Evolutionary conservation across 768 basidiomycete genomes (phyloP).

Genomic region (Leccinum truebloodii): DNA sequence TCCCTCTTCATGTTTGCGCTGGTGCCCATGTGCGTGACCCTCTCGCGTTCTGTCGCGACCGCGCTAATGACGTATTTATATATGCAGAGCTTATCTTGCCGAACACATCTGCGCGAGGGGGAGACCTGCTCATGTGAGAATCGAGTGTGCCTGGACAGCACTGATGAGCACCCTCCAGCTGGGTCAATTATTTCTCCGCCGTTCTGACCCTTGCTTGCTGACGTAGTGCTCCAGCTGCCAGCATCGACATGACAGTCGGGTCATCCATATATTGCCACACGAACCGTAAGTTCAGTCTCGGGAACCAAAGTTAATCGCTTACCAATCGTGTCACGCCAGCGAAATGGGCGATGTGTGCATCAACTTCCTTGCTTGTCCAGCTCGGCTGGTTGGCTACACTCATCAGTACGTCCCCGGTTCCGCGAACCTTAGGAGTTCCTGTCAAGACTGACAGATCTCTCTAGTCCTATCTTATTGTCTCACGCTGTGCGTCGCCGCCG

Average conservation of each 20-base stretch:
- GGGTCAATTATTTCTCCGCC: constrained; percentile 13
- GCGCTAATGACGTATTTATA: not conserved
- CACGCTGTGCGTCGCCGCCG: constrained; percentile 45
- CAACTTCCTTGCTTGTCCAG: constrained; percentile 48
- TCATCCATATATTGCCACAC: constrained; percentile 38
- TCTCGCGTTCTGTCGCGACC: not conserved
- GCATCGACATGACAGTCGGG: constrained; percentile 48
- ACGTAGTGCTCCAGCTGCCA: constrained; percentile 40
- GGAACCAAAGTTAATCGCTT: constrained; percentile 5
- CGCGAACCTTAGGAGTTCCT: not conserved
- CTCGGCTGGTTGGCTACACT: constrained; percentile 49
- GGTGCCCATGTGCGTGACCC: constrained; percentile 31
- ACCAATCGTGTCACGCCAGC: constrained; percentile 24
- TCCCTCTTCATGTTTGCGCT: constrained; percentile 38
- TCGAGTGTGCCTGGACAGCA: constrained; percentile 60
- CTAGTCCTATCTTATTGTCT: constrained; percentile 59
- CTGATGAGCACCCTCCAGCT: constrained; percentile 50
- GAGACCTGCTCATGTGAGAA: constrained; percentile 43
- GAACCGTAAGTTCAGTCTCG: constrained; percentile 32
- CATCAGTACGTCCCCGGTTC: constrained; percentile 39
- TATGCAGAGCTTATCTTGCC: constrained; percentile 32
- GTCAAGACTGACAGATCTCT: constrained; percentile 2
- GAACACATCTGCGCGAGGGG: constrained; percentile 38
- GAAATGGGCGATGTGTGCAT: constrained; percentile 47
- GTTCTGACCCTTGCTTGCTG: not conserved